Conservation (phyloP, 371 early-diverging fungal genomes). For the Mucor ambiguus region DNA sequence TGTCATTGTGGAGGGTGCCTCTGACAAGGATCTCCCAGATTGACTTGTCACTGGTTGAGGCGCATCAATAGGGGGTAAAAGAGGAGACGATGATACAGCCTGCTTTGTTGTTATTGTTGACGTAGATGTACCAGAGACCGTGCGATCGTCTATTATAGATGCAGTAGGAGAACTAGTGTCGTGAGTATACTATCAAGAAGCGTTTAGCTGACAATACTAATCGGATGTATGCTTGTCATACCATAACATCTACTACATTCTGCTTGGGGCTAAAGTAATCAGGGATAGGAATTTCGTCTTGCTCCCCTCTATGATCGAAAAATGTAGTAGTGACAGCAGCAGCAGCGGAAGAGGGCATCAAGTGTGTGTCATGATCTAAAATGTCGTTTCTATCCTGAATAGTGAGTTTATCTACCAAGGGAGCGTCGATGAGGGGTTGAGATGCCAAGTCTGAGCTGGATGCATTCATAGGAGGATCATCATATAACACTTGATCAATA, state of each 20-base stretch:
- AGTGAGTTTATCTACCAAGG: neutral
- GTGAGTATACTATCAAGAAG: neutral
- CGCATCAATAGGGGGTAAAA: slow-evolving; percentile 10
- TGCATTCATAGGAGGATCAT: neutral
- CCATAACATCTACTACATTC: neutral
- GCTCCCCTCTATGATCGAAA: neutral
- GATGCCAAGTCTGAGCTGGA: neutral
- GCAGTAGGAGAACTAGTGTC: neutral
- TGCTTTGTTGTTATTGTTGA: slow-evolving; percentile 21
- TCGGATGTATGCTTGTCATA: neutral
- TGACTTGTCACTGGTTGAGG: neutral
- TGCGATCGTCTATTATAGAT: slow-evolving; percentile 3
- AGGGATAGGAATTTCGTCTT: slow-evolving; percentile 7
- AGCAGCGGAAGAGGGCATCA: neutral
- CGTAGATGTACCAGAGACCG: slow-evolving; percentile 10
- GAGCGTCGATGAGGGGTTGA: neutral
- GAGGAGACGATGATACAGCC: slow-evolving; percentile 24
- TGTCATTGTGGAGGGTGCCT: slow-evolving; percentile 2
- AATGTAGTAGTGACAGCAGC: neutral
- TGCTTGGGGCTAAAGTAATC: slow-evolving; percentile 4
- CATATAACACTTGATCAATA: slow-evolving; percentile 3
- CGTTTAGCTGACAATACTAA: neutral
- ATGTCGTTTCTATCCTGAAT: slow-evolving; percentile 10
- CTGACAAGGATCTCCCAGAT: neutral
- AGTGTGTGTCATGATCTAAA: slow-evolving; percentile 2